phyloP scores from a whole-genome alignment of 805 yeast genomes.

The Suhomyces xylopsoci region DNA sequence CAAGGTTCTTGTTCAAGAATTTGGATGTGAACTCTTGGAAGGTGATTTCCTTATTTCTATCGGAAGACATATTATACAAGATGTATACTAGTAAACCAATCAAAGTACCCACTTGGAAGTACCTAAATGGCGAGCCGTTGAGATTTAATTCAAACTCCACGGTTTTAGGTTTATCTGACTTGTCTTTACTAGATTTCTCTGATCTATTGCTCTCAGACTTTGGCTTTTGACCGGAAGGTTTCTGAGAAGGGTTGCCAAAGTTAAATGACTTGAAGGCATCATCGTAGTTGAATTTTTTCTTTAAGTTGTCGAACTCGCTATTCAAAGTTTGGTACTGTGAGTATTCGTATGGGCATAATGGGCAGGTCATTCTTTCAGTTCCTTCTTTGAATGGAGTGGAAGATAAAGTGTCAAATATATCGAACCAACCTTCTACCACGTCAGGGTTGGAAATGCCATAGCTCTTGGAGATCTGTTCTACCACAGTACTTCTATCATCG shows the following conservation, averaged over 20 bases:
- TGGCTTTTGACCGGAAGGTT: conserved; percentile 8
- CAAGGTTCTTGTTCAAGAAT: conserved; percentile 74
- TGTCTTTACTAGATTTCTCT: conserved; percentile 8
- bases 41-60: conserved; percentile 53
- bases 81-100: conserved; percentile 26
- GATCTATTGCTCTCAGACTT: neutral
- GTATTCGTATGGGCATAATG: conserved; percentile 30
- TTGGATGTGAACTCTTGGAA: conserved; percentile 88
- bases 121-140: conserved; percentile 19
- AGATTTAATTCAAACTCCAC: conserved; percentile 25
- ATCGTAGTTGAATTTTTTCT: conserved; percentile 5
- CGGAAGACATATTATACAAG: conserved; percentile 17
- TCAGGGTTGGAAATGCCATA: conserved; percentile 9
- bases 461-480: conserved; percentile 12
- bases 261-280: conserved; percentile 4
- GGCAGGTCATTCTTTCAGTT: conserved; percentile 17
- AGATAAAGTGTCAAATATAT: conserved; percentile 25
- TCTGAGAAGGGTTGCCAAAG: conserved; percentile 2
- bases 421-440: conserved; percentile 26
- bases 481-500: conserved; percentile 10
- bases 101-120: conserved; percentile 32
- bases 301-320: conserved; percentile 10
- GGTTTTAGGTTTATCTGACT: conserved; percentile 10
- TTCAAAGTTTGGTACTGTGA: conserved; percentile 12
- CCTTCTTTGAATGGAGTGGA: conserved; percentile 24